phyloP scores from a whole-genome alignment of 441 rosid genomes.

The Populus tomentosa region DNA sequence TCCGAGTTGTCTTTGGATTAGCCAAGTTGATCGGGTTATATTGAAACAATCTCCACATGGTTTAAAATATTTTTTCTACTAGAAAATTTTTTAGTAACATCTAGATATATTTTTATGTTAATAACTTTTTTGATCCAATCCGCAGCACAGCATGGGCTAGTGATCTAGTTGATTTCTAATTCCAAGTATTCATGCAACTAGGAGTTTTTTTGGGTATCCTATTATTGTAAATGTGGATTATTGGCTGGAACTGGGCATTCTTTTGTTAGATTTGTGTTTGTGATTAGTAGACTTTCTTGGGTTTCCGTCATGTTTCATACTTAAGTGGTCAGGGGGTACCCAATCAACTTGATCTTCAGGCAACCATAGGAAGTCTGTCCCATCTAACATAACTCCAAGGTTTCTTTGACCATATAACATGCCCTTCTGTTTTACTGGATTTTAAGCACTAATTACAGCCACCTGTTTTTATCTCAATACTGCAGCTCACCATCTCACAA shows the following conservation, averaged over 20 bases:
- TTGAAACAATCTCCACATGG: too few relatives aligned
- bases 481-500: constrained; percentile 49
- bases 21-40: too few relatives aligned
- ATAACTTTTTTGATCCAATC: too few relatives aligned
- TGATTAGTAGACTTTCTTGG: neutral
- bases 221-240: neutral
- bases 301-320: neutral
- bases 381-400: neutral
- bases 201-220: neutral
- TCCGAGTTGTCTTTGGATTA: too few relatives aligned
- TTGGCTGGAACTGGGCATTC: neutral
- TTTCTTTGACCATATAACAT: neutral
- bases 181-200: neutral
- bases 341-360: neutral
- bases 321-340: neutral
- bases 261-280: neutral
- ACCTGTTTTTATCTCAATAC: constrained; percentile 15
- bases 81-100: too few relatives aligned
- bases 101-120: too few relatives aligned
- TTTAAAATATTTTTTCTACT: too few relatives aligned
- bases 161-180: neutral
- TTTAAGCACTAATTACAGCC: constrained; percentile 2
- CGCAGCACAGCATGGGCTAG: too few relatives aligned
- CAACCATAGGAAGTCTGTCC: neutral
- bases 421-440: neutral